Percentiles rank a stretch among this genome's conserved stretches.
phyloP scores from a whole-genome alignment of 306 rosid genomes.

The Cyclanthera cordifolia region DNA sequence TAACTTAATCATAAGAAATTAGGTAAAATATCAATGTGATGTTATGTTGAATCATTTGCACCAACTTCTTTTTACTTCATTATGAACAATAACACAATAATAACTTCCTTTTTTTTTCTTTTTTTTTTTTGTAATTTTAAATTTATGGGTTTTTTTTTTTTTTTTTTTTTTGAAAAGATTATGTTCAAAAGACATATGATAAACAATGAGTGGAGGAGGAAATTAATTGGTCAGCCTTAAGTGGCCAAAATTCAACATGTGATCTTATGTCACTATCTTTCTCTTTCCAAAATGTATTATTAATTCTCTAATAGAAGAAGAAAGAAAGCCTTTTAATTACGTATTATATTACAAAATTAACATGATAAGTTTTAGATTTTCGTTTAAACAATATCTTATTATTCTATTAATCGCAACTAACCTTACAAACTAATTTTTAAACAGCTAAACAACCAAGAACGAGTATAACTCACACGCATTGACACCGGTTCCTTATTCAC shows the following conservation, averaged over 20 bases:
- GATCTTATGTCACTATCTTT: background rate
- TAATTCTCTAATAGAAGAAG: background rate
- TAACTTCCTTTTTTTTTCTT: background rate
- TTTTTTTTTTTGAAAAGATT: background rate
- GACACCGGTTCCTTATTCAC: too few species aligned
- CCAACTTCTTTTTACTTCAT: slow-evolving; percentile 4
- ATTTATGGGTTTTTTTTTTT: background rate
- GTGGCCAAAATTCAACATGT: slow-evolving; percentile 3
- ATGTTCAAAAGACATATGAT: slow-evolving; percentile 7
- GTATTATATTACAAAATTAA: background rate
- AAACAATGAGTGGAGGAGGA: background rate
- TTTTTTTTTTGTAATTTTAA: background rate
- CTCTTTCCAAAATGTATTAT: background rate
- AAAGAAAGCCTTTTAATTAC: background rate
- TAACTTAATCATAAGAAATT: background rate
- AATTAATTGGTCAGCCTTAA: slow-evolving; percentile 3
- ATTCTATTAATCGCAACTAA: too few species aligned
- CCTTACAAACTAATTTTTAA: too few species aligned
- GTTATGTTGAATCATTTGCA: background rate
- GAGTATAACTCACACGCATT: too few species aligned
- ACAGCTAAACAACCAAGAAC: too few species aligned
- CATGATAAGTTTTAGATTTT: background rate
- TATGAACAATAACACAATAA: background rate
- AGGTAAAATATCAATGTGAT: slow-evolving; percentile 8
- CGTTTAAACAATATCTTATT: too few species aligned